These are phyloP conservation scores for Diaporthe longicolla DNA, from an alignment of 2,329 filamentous ascomycete species.

Conservation along the genomic window DNA sequence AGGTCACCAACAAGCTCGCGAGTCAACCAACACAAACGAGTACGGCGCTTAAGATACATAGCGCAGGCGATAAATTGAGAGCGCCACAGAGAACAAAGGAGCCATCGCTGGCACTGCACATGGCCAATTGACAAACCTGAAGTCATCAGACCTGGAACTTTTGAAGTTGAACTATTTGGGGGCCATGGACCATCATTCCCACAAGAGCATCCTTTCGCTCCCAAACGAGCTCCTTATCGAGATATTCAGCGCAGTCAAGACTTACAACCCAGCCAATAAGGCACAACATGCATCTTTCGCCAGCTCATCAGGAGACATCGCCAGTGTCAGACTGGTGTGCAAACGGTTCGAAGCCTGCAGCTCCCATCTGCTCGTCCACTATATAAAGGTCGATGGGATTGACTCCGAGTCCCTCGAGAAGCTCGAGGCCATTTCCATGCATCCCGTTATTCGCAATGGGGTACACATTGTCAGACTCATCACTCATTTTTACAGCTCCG, in stretches of 20 bases:
- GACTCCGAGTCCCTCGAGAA: conserved; percentile 25
- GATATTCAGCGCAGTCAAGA: conserved; percentile 33
- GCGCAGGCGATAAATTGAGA: neutral
- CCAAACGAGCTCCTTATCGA: conserved; percentile 38
- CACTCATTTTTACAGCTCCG: conserved; percentile 11
- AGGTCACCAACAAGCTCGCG: neutral
- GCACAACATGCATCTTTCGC: conserved; percentile 12
- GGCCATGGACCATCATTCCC: neutral
- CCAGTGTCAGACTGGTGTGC: conserved; percentile 36
- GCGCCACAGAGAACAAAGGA: conserved; percentile 1
- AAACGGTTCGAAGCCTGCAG: conserved; percentile 31
- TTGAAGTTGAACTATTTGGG: neutral
- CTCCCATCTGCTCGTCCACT: conserved; percentile 36
- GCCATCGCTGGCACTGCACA: neutral
- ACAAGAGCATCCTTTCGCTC: conserved; percentile 30
- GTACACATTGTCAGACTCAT: conserved; percentile 23
- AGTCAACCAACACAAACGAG: neutral
- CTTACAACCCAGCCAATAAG: conserved; percentile 19
- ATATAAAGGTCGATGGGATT: conserved; percentile 31
- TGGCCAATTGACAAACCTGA: neutral
- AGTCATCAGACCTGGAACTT: neutral
- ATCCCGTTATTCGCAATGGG: conserved; percentile 34
- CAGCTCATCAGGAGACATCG: conserved; percentile 31
- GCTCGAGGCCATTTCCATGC: conserved; percentile 36
- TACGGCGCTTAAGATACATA: conserved; percentile 9